Evolutionary conservation across 2,329 filamentous ascomycete species (phyloP).

Genomic region (Lasiodiplodia sp.): DNA sequence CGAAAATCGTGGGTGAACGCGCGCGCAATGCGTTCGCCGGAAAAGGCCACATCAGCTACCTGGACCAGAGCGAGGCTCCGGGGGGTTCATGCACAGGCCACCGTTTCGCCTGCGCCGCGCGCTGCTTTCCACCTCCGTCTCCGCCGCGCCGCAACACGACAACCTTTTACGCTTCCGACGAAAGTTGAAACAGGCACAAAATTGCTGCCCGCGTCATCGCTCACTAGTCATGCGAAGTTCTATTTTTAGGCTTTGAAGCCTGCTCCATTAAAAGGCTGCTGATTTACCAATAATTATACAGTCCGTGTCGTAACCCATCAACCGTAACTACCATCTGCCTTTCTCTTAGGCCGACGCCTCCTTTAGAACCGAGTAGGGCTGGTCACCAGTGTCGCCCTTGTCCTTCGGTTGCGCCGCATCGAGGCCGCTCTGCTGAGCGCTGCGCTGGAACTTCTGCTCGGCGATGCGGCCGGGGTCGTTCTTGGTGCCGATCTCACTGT

Average conservation of each 20-base stretch:
- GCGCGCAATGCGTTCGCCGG: slow-evolving; percentile 8
- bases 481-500: slow-evolving; percentile 59
- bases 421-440: slow-evolving; percentile 42
- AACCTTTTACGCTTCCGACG: not conserved
- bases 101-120: not conserved
- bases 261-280: not conserved
- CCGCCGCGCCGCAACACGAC: slow-evolving; percentile 6
- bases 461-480: slow-evolving; percentile 64
- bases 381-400: slow-evolving; percentile 27
- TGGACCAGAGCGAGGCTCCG: slow-evolving; percentile 11
- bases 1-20: not conserved
- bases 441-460: slow-evolving; percentile 46
- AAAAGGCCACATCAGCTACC: slow-evolving; percentile 29
- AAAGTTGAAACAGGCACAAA: slow-evolving; percentile 9
- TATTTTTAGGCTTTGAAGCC: slow-evolving; percentile 1
- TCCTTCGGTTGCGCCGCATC: slow-evolving; percentile 34
- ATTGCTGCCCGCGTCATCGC: slow-evolving; percentile 13
- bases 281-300: slow-evolving; percentile 5
- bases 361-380: slow-evolving; percentile 31
- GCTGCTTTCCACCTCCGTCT: not conserved
- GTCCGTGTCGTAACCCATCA: slow-evolving; percentile 15
- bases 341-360: slow-evolving; percentile 31
- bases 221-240: not conserved
- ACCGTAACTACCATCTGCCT: slow-evolving; percentile 3
- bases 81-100: not conserved